phyloP scores from a whole-genome alignment of 306 rosid genomes.

The Echinosophora koreensis region DNA sequence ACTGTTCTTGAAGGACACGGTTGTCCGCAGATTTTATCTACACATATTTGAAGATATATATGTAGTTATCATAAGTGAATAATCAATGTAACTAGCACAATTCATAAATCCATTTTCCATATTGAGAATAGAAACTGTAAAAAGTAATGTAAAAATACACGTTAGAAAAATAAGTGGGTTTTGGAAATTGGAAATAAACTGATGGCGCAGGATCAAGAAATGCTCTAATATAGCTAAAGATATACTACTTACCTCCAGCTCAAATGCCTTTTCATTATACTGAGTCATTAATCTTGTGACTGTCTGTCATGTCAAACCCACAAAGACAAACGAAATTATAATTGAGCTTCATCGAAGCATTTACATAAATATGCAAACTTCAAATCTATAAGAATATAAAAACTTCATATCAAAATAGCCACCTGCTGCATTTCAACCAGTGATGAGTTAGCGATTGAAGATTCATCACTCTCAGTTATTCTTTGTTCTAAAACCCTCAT shows the following conservation, averaged over 20 bases:
- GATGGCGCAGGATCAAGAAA: conserved; percentile 41
- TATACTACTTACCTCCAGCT: conserved; percentile 79
- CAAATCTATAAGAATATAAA: conserved; percentile 28
- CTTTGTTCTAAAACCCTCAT: conserved; percentile 85
- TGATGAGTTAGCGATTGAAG: conserved; percentile 76
- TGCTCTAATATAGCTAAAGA: conserved; percentile 17
- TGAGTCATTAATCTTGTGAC: conserved; percentile 78
- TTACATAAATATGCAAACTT: conserved; percentile 21
- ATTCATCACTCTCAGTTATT: conserved; percentile 82
- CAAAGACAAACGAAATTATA: conserved; percentile 29
- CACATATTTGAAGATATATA: conserved; percentile 12
- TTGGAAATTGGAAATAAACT: conserved; percentile 28
- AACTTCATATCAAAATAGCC: conserved; percentile 30
- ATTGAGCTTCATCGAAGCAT: conserved; percentile 32
- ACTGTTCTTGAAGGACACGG: conserved; percentile 94
- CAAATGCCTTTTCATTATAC: conserved; percentile 87
- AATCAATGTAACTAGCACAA: conserved; percentile 16
- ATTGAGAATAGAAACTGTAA: conserved; percentile 15
- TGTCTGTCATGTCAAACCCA: conserved; percentile 66
- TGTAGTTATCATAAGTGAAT: neutral
- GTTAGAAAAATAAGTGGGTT: conserved; percentile 9
- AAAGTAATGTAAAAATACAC: conserved; percentile 5
- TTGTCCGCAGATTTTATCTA: conserved; percentile 97
- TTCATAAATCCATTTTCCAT: conserved; percentile 23
- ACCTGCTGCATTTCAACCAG: conserved; percentile 97